Percentiles rank a stretch among this genome's conserved stretches.
These are phyloP conservation scores for Beauveria bassiana DNA, from an alignment of 2,329 filamentous ascomycete genomes.

Conservation along the genomic window DNA sequence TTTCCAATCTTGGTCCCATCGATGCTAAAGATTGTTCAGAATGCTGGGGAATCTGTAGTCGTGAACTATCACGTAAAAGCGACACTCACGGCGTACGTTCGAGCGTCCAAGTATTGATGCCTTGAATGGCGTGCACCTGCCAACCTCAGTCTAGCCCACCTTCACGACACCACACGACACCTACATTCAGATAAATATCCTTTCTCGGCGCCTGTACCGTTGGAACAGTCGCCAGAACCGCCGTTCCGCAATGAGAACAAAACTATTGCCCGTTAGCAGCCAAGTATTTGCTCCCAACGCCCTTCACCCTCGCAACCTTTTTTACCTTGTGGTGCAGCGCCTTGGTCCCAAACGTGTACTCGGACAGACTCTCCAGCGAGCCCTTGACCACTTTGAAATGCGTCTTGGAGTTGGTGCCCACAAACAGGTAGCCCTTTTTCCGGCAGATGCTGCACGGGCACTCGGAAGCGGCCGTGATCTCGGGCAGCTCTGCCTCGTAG, in stretches of 20 bases:
- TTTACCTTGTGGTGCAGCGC: slow-evolving; percentile 34
- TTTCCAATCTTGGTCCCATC: slow-evolving; percentile 28
- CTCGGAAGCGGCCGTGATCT: slow-evolving; percentile 46
- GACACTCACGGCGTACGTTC: slow-evolving; percentile 27
- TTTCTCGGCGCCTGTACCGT: slow-evolving; percentile 21
- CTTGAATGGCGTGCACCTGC: slow-evolving; percentile 36
- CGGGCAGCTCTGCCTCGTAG: slow-evolving; percentile 44
- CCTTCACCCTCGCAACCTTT: neutral
- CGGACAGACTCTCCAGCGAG: slow-evolving; percentile 28
- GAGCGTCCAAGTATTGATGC: slow-evolving; percentile 34
- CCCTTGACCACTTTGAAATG: slow-evolving; percentile 41
- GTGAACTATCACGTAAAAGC: neutral
- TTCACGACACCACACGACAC: slow-evolving; percentile 7
- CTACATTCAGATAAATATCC: slow-evolving; percentile 35
- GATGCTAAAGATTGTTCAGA: slow-evolving; percentile 22
- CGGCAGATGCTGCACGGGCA: slow-evolving; percentile 63
- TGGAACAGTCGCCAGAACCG: slow-evolving; percentile 26
- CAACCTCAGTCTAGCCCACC: neutral
- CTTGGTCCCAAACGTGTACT: slow-evolving; percentile 36
- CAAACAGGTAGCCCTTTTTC: slow-evolving; percentile 39
- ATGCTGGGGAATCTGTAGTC: neutral
- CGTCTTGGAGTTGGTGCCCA: slow-evolving; percentile 22
- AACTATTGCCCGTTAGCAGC: slow-evolving; percentile 31
- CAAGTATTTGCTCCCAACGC: neutral
- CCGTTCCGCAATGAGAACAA: slow-evolving; percentile 42